A percentile compares a stretch with the other conserved stretches of the same genome.
Evolutionary conservation across 306 rosid genomes (phyloP).

Genomic region (Leucaena leucocephala): DNA sequence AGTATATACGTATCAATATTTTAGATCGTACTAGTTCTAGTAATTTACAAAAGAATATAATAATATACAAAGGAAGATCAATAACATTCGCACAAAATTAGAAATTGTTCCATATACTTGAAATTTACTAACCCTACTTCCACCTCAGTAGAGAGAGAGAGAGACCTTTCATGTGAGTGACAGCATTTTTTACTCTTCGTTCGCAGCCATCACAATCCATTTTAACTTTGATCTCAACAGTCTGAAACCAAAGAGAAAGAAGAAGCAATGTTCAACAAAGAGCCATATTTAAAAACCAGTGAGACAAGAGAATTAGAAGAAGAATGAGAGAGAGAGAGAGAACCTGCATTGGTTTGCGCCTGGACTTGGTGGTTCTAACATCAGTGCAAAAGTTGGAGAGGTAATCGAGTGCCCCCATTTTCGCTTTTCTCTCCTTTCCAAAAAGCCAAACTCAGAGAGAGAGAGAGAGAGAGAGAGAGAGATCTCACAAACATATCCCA

Average conservation of each 20-base stretch:
- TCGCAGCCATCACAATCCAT: conserved; percentile 98
- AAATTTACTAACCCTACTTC: neutral
- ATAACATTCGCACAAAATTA: neutral
- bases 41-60: neutral
- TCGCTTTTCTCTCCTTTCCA: conserved; percentile 12
- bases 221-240: conserved; percentile 83
- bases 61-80: neutral
- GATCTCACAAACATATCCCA: neutral
- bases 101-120: neutral
- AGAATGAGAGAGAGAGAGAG: neutral
- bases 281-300: neutral
- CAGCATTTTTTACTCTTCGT: conserved; percentile 75
- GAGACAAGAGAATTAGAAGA: neutral
- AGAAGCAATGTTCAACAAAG: neutral
- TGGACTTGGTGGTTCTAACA: conserved; percentile 49
- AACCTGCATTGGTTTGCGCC: conserved; percentile 90
- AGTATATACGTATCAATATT: conserved; percentile 7
- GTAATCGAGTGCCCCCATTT: conserved; percentile 88
- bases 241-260: conserved; percentile 40
- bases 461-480: neutral
- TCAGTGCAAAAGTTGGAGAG: conserved; percentile 71
- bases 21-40: neutral
- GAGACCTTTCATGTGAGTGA: conserved; percentile 72
- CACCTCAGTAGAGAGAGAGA: neutral
- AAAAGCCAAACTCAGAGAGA: conserved; percentile 21